phyloP scores from a whole-genome alignment of 176 grass and related monocot species.

The Canna indica region DNA sequence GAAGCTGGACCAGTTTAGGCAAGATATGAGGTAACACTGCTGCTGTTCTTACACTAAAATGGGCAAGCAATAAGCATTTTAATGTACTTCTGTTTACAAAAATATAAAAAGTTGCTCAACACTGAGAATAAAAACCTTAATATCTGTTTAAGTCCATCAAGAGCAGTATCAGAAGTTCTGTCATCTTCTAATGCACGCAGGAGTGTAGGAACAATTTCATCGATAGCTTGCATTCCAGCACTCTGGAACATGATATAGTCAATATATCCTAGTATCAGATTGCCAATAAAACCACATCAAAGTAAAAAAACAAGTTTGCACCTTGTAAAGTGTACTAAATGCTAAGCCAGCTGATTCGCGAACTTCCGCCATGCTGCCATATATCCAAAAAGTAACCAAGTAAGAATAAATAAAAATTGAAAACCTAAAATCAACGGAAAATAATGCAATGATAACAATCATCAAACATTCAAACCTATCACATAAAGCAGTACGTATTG shows the following conservation, averaged over 20 bases:
- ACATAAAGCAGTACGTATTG: conserved; percentile 93
- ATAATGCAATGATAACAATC: conserved; percentile 25
- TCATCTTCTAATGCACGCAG: conserved; percentile 85
- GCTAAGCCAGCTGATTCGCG: conserved; percentile 97
- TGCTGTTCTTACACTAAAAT: conserved; percentile 72
- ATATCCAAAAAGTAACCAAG: conserved; percentile 5
- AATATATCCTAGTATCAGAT: neutral
- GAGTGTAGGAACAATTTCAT: conserved; percentile 94
- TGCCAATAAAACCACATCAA: neutral
- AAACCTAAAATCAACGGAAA: conserved; percentile 13
- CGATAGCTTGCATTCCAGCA: conserved; percentile 96
- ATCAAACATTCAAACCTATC: conserved; percentile 92
- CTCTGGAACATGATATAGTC: conserved; percentile 36
- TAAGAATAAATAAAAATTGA: conserved; percentile 1
- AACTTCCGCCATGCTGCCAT: conserved; percentile 73
- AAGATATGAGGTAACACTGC: conserved; percentile 97
- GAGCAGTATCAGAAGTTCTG: conserved; percentile 78
- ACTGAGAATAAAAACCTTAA: conserved; percentile 45
- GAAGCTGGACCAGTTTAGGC: conserved; percentile 87
- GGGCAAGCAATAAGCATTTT: conserved; percentile 19
- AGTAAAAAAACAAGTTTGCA: conserved; percentile 13
- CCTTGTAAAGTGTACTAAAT: conserved; percentile 99
- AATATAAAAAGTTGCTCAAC: neutral
- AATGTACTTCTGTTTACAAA: neutral
- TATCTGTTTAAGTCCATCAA: conserved; percentile 99